Evolutionary conservation across 1,284 basidiomycete species (phyloP), one percentile per base, ranked within the genome.

Genomic region (Pseudozyma hubeiensis): DNA sequence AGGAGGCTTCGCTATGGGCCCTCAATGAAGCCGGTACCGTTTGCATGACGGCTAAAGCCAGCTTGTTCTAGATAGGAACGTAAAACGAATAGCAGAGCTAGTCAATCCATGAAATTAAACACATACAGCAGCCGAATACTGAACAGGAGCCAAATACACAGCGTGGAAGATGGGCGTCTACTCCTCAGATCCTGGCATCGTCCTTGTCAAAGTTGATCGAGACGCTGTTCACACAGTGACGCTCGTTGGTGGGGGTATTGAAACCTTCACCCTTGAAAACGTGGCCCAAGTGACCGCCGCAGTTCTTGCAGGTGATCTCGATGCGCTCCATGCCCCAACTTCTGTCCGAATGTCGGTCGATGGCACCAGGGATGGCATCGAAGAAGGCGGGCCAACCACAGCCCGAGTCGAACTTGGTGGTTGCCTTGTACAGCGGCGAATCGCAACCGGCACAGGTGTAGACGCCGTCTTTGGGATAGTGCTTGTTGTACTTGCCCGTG

Each of bases 381-480:
- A 92, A 97, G 88, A 95, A 97, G 0, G 94, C 94, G n/a, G 94
- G 94, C 94, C 94, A 97, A 34, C 94, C 94, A 81, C 94, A 97
- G 10, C 93, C 93, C 60, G 92, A 93, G 79, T 92, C 89, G 86
- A 97, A 97, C 86, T 97, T 97, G 72, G 93, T 94, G 34, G 88
- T 88, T 78, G 92, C 93, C 86, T 87, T 85, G 74, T 87, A 87
- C 16, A 85, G 77, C 2, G 85, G 85, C 44, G 83, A 73, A 29
- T 79, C 69, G 69, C 85, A 85, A 6, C 83, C 85, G 0, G 84
- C 85, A 48, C 85, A 85, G n/a, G 78, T 85, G 84, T 96, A 97
- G 0, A 91, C 87, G 19, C 94, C 86, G 1, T 87, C 88, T 44
- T 87, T 85, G 16, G 82, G 75, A 50, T 86, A 86, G 85, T 89